Evolutionary conservation across 331 rosid genomes (phyloP).

Genomic region (Spiraea crenata): DNA sequence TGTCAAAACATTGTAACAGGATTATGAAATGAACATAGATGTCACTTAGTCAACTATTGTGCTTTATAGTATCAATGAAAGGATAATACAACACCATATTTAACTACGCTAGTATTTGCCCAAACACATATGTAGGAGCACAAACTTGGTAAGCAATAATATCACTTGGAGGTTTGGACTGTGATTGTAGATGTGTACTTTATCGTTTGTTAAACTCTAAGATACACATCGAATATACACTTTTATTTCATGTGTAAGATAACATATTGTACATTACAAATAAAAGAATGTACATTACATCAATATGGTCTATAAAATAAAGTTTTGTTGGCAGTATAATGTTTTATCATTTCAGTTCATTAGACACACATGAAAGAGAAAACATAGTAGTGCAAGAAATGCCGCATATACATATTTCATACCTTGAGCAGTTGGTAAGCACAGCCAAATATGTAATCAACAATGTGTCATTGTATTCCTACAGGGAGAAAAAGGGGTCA

Average conservation of each 20-base stretch:
- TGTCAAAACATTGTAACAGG: neutral
- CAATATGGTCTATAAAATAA: neutral
- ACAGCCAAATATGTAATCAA: slow-evolving; percentile 82
- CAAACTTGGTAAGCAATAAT: slow-evolving; percentile 3
- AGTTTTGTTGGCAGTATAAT: neutral
- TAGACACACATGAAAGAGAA: neutral
- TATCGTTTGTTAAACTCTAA: neutral
- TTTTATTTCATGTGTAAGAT: neutral
- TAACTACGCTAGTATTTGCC: neutral
- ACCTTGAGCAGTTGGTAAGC: slow-evolving; percentile 99
- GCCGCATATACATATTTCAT: slow-evolving; percentile 3
- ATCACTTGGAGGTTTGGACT: neutral
- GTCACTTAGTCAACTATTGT: neutral
- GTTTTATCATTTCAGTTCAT: neutral
- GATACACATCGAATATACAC: neutral
- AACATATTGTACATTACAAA: too few relatives aligned
- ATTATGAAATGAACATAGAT: neutral
- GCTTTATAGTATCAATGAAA: neutral
- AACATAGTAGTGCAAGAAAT: slow-evolving; percentile 4
- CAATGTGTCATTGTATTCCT: slow-evolving; percentile 93
- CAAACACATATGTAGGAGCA: neutral
- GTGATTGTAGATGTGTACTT: neutral
- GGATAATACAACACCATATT: neutral
- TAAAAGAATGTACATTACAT: neutral
- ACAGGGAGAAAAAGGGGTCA: slow-evolving; percentile 17